Percentiles rank a stretch among this genome's conserved stretches.
These are phyloP conservation scores for Triglochin maritima DNA, from an alignment of 106 monocot species.

Conservation along the genomic window DNA sequence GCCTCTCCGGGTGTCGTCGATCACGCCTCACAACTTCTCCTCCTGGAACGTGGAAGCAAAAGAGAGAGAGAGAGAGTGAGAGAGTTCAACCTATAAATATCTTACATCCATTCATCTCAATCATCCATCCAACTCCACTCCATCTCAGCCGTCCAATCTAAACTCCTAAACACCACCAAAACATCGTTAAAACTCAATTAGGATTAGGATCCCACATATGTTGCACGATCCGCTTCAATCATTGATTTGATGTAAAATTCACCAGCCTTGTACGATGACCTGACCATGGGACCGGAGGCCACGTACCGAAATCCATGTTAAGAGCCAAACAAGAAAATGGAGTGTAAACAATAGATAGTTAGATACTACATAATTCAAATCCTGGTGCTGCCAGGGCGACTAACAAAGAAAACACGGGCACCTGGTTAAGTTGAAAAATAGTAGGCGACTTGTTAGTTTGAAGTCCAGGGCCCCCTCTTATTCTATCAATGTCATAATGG, in stretches of 20 bases:
- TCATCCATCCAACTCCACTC: too few species aligned
- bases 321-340: neutral
- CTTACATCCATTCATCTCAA: too few species aligned
- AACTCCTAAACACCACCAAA: too few species aligned
- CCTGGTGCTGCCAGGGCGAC: neutral
- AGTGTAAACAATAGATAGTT: neutral
- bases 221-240: constrained; percentile 36
- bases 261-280: constrained; percentile 39
- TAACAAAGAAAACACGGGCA: constrained; percentile 1
- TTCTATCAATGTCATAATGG: too few species aligned
- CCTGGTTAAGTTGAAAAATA: neutral
- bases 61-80: too few species aligned
- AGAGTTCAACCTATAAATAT: too few species aligned
- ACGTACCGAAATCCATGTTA: constrained; percentile 39
- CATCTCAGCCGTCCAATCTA: too few species aligned
- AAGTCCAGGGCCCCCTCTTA: neutral
- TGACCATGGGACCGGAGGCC: constrained; percentile 37
- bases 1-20: too few species aligned
- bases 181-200: too few species aligned
- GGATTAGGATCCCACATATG: too few species aligned
- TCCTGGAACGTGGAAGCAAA: too few species aligned
- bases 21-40: too few species aligned
- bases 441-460: neutral
- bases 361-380: neutral
- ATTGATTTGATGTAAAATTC: constrained; percentile 43